Percentiles rank a stretch among this genome's conserved stretches.
phyloP scores from a whole-genome alignment of 164 flowering plant species.

The Umbellularia californica region DNA sequence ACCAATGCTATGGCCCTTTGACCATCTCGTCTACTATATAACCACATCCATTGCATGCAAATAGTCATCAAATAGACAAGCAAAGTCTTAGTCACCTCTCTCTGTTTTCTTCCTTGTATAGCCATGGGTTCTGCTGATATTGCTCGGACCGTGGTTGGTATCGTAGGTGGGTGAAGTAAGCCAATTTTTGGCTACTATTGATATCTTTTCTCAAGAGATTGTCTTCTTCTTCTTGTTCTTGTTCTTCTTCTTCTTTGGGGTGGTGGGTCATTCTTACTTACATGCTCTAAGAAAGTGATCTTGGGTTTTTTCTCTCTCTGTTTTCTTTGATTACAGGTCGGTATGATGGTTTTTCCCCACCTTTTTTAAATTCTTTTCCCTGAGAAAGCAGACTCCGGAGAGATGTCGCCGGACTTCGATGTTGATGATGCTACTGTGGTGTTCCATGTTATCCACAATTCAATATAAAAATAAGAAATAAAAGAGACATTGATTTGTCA shows the following conservation, averaged over 20 bases:
- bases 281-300: neutral
- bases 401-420: too few relatives aligned
- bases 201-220: neutral
- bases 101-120: neutral
- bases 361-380: too few relatives aligned
- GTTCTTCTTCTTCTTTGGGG: neutral
- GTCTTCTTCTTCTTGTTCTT: neutral
- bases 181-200: neutral
- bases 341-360: neutral
- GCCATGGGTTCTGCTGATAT: conserved; percentile 1
- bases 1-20: neutral
- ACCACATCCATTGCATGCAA: neutral
- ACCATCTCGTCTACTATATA: neutral
- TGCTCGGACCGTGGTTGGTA: conserved; percentile 3
- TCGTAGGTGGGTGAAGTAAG: conserved; percentile 4
- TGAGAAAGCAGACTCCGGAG: too few relatives aligned
- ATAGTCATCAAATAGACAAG: neutral
- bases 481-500: too few relatives aligned
- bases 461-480: too few relatives aligned
- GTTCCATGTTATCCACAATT: too few relatives aligned
- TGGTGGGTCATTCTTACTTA: neutral
- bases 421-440: too few relatives aligned
- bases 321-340: neutral
- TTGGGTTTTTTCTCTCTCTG: neutral
- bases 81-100: neutral